Base-by-base conservation (phyloP, 257 asterid genomes). In the Echium plantagineum region DNA sequence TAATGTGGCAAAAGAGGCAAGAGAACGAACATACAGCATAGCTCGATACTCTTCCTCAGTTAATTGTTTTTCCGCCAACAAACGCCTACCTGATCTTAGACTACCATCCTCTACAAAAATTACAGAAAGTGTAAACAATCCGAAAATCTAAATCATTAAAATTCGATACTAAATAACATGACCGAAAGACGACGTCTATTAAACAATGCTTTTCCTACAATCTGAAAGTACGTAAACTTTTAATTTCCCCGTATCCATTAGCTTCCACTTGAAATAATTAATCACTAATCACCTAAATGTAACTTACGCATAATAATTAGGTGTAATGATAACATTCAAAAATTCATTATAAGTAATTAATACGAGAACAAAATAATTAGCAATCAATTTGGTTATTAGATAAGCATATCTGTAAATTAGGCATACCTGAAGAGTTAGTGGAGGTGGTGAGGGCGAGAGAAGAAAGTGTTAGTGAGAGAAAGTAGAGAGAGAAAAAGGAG, bases 41-140 rank as follows among this genome's bases (percentile, higher is more conserved):
- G 66, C 77, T 9, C 81, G 58, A 78, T 82, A 77, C 74, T 83
- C 76, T 77, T 79, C 76, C 72, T 55, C 73, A 2, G 91, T 67
- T 59, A 78, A 51, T 46, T 60, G 51, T 57, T 57, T 63, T 47
- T 71, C 69, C 0, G 74, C 69, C 49, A 62, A 75, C 65, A 88
- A 78, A 48, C 68, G 85, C 75, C 98, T 83, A 15, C 71, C 70
- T 12, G 78, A 71, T 54, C 64, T 78, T 61, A 80, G 75, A 79
- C 72, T 52, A 49, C 16, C 63, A 52, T 64, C 63, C 49, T 70
- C 74, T 17, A 22, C 67, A 55, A 73, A n/a, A 69, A 77, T 87
- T 77, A 69, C 51, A 26, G 53, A 57, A 48, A 48, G 22, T n/a
- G 22, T 21, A 49, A 54, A 10, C 6, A 9, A 53, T 26, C 22